Evolutionary conservation across 345 rosid species (phyloP).

Genomic region (Lepidium didymum): DNA sequence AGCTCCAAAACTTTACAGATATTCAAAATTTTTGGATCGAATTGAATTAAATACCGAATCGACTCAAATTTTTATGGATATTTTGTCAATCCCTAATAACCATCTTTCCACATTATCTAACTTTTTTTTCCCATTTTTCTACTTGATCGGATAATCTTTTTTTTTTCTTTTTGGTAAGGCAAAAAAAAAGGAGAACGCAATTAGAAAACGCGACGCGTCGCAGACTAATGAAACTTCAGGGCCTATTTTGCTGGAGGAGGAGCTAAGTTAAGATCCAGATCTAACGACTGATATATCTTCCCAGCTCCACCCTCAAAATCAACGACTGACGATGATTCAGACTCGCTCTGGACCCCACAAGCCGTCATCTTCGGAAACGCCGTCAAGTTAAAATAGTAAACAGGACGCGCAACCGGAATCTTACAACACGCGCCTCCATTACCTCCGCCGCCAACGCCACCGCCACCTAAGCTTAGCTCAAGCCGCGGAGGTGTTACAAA

Average conservation of each 20-base stretch:
- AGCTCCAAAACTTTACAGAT: too few species aligned
- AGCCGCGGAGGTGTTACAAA: constrained; percentile 37
- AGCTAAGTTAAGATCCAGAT: constrained; percentile 55
- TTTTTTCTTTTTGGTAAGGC: background rate
- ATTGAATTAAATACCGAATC: too few species aligned
- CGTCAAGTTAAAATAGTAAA: constrained; percentile 28
- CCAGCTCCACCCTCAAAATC: constrained; percentile 33
- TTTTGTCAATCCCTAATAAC: too few species aligned
- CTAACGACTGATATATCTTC: constrained; percentile 23
- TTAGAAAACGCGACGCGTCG: constrained; percentile 4
- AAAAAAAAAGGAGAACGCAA: background rate
- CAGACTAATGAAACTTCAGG: constrained; percentile 16
- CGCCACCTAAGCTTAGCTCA: constrained; percentile 40
- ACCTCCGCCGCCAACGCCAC: background rate
- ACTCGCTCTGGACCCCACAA: constrained; percentile 44
- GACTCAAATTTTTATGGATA: too few species aligned
- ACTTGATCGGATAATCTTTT: background rate
- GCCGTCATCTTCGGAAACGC: background rate
- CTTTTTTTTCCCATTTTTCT: too few species aligned
- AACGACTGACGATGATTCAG: constrained; percentile 53
- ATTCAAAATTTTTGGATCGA: too few species aligned
- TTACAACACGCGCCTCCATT: background rate
- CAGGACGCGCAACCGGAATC: constrained; percentile 26
- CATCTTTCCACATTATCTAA: too few species aligned
- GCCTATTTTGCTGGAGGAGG: constrained; percentile 62